Evolutionary conservation across 495 filamentous ascomycete species (phyloP), one percentile per base, ranked within the genome.

Genomic region (Apiosordaria backusii): DNA sequence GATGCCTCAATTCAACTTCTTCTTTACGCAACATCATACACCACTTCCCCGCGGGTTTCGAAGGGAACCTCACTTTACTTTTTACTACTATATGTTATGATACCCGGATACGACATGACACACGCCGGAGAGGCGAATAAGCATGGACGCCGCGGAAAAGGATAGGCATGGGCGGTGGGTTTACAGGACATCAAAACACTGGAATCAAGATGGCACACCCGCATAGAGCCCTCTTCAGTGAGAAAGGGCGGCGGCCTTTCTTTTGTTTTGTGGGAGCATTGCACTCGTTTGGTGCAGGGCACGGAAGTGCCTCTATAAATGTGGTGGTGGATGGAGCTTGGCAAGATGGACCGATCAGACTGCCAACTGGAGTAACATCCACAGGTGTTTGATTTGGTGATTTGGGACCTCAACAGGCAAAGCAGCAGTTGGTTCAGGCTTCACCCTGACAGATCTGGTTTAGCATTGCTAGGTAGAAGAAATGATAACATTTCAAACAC

Each of bases 401-500:
- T 45, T 10, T 45, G 35, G 35, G 35, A 45, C 35, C 35, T 45
- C 35, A 45, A 45, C 35, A 45, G 9, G 35, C 35, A 45, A 45
- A 35, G 16, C 35, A 45, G 35, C 35, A n/a, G n/a, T n/a, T 45
- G 35, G 35, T 15, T 13, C 35, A 45, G 35, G 9, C 35, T 45
- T 45, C 35, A 45, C 35, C 35, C 35, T 45, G 35, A 13, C 9
- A 45, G 35, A 45, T 45, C 35, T 10, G 5, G 35, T 45, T 45
- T 13, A 22, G 18, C 52, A 55, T 55, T 55, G 52, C 19, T 55
- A 55, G 4, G n/a, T n/a, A 19, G 4, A 55, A 55, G 52, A 55
- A 55, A 55, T 55, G 52, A 55, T 19, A 55, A 55, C 52, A 55
- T 55, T 55, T 23, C 52, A 55, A 55, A 55, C 52, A 2, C 22